A percentile compares a stretch with the other conserved stretches of the same genome.
Conservation (phyloP, 352 stramenopile genomes). For the Phytophthora foliorum region DNA sequence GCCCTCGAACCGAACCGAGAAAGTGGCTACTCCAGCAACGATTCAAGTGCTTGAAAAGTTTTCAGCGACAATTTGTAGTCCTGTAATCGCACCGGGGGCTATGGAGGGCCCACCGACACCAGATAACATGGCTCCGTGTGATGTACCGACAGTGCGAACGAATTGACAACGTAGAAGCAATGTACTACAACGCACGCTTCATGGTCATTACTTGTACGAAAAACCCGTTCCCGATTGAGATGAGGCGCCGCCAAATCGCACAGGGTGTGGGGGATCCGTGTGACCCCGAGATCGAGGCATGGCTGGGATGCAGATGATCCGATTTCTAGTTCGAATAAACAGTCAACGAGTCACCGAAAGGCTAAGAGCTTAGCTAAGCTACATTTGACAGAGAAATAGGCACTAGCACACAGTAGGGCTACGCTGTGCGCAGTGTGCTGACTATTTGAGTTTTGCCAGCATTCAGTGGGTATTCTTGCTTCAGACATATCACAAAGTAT, state of each 20-base stretch:
- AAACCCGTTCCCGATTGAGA: constrained; percentile 22
- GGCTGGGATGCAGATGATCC: constrained; percentile 13
- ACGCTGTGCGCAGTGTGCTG: too few relatives aligned
- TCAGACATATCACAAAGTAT: too few relatives aligned
- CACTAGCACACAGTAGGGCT: too few relatives aligned
- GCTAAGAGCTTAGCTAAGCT: too few relatives aligned
- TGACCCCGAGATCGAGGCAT: constrained; percentile 10
- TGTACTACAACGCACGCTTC: constrained; percentile 28
- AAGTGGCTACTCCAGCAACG: too few relatives aligned
- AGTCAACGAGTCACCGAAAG: not conserved
- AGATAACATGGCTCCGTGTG: not conserved
- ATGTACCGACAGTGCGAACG: constrained; percentile 23
- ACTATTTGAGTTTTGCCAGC: too few relatives aligned
- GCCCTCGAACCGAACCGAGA: too few relatives aligned
- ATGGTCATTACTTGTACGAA: constrained; percentile 25
- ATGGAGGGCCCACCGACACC: too few relatives aligned
- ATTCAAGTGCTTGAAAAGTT: not conserved
- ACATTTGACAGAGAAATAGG: too few relatives aligned
- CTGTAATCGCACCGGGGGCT: too few relatives aligned
- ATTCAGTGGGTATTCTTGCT: too few relatives aligned
- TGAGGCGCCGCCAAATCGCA: constrained; percentile 13
- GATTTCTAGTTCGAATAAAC: not conserved
- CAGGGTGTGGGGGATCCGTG: constrained; percentile 7
- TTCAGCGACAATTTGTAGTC: not conserved
- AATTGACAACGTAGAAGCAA: constrained; percentile 5